These are phyloP conservation scores for Neocucurbitaria cava DNA, from an alignment of 2,329 filamentous ascomycete genomes.

Conservation along the genomic window DNA sequence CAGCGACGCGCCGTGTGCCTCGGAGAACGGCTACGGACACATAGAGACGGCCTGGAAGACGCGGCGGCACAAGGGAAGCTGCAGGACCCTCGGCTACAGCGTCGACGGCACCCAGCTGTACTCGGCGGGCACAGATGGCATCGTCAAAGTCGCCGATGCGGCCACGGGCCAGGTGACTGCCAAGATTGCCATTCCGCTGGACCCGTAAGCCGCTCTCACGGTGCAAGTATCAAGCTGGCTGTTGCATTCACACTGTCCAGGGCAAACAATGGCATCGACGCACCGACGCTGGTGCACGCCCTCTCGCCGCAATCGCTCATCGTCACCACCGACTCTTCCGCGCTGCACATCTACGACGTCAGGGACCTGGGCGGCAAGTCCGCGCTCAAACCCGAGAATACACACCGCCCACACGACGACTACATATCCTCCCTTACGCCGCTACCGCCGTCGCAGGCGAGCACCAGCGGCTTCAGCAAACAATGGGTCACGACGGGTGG, in stretches of 20 bases:
- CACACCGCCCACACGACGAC: conserved; percentile 87
- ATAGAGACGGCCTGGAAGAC: conserved; percentile 89
- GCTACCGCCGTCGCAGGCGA: conserved; percentile 78
- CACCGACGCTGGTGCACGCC: conserved; percentile 80
- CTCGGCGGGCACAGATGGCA: conserved; percentile 67
- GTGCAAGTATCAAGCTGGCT: no score
- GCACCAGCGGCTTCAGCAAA: conserved; percentile 87
- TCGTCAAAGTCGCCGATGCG: conserved; percentile 66
- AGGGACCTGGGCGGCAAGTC: conserved; percentile 61
- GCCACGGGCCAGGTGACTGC: conserved; percentile 73
- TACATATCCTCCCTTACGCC: conserved; percentile 89
- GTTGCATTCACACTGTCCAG: conserved; percentile 38
- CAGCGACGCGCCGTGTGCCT: conserved; percentile 59
- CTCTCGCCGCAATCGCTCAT: conserved; percentile 89
- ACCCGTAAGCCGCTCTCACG: conserved; percentile 38
- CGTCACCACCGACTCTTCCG: conserved; percentile 87
- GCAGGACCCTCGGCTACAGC: conserved; percentile 79
- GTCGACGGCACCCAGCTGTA: conserved; percentile 75
- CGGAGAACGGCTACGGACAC: conserved; percentile 70
- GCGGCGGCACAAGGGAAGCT: conserved; percentile 91
- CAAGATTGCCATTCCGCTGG: conserved; percentile 78
- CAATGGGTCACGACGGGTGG: conserved; percentile 96
- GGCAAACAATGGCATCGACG: conserved; percentile 63
- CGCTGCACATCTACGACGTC: conserved; percentile 86
- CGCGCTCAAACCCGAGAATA: conserved; percentile 70